Percentiles rank a stretch among this genome's conserved stretches.
These are phyloP conservation scores for Fagopyrum homotropicum DNA, from an alignment of 148 eudicot species.

Conservation along the genomic window DNA sequence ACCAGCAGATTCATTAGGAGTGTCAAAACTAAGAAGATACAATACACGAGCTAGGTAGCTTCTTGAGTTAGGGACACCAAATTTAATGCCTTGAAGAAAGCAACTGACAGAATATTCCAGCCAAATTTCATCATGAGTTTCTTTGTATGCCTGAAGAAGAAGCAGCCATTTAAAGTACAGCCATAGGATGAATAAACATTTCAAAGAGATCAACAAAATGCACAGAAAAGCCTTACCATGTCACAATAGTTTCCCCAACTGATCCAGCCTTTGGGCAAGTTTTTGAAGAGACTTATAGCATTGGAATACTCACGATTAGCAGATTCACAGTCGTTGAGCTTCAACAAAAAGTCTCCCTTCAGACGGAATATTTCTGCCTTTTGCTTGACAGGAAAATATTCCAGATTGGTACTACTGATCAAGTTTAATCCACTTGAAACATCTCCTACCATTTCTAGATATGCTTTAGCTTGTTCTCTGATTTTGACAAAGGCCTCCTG, in stretches of 20 bases:
- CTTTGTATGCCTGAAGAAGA: slow-evolving; percentile 70
- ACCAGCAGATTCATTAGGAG: slow-evolving; percentile 83
- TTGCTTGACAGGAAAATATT: slow-evolving; percentile 84
- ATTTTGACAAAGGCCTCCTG: slow-evolving; percentile 97
- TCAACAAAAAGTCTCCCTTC: slow-evolving; percentile 78
- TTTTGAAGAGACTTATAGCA: slow-evolving; percentile 78
- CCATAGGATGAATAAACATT: background rate
- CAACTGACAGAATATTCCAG: slow-evolving; percentile 96
- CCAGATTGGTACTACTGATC: slow-evolving; percentile 88
- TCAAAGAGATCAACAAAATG: background rate
- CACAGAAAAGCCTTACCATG: slow-evolving; percentile 41
- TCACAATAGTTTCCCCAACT: slow-evolving; percentile 99
- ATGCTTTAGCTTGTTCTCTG: slow-evolving; percentile 96
- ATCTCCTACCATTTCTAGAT: slow-evolving; percentile 92
- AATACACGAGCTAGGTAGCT: slow-evolving; percentile 94
- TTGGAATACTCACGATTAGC: slow-evolving; percentile 91
- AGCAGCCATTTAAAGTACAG: background rate
- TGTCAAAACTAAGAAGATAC: slow-evolving; percentile 94
- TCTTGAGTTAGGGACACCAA: slow-evolving; percentile 88
- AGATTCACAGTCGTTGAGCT: slow-evolving; percentile 84
- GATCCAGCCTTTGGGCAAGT: slow-evolving; percentile 95
- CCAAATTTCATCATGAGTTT: slow-evolving; percentile 90
- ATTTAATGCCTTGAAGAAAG: slow-evolving; percentile 93
- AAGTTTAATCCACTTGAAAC: slow-evolving; percentile 79
- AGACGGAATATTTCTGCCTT: slow-evolving; percentile 92